phyloP scores from a whole-genome alignment of 169 alveolate species.

The Cryptosporidium viatorum region DNA sequence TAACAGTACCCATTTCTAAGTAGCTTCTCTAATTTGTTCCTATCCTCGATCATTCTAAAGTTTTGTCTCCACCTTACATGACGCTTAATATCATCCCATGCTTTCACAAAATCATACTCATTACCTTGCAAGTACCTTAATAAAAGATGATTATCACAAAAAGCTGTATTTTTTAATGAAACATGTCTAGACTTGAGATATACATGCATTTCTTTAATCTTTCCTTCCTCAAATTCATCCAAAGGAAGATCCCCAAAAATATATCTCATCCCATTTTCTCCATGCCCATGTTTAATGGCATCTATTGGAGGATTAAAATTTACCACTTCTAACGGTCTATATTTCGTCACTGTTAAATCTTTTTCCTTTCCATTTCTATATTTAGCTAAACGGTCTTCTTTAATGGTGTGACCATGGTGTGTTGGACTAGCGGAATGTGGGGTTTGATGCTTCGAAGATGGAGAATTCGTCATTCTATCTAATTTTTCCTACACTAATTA shows the following conservation, averaged over 20 bases:
- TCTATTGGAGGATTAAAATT: constrained; percentile 45
- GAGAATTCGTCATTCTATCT: constrained; percentile 13
- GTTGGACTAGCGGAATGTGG: constrained; percentile 34
- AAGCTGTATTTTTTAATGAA: constrained; percentile 77
- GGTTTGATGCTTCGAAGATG: constrained; percentile 11
- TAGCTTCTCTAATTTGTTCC: constrained; percentile 75
- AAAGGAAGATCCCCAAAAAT: constrained; percentile 81
- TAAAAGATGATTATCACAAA: constrained; percentile 76
- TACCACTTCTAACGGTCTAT: constrained; percentile 59
- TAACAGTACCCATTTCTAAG: constrained; percentile 79
- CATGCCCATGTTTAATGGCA: constrained; percentile 65
- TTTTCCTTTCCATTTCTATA: constrained; percentile 68
- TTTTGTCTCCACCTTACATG: constrained; percentile 79
- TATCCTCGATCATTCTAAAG: constrained; percentile 73
- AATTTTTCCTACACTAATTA: background rate
- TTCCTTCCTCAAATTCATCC: constrained; percentile 77
- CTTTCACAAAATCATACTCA: constrained; percentile 78
- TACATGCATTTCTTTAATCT: constrained; percentile 74
- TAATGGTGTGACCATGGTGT: constrained; percentile 20
- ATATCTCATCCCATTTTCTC: constrained; percentile 63
- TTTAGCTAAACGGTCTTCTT: constrained; percentile 59
- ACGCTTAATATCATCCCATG: constrained; percentile 79
- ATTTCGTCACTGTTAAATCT: constrained; percentile 43
- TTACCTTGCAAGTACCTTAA: constrained; percentile 82
- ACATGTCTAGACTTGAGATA: constrained; percentile 72